Evolutionary conservation across 2,329 filamentous ascomycete genomes (phyloP).

Genomic region (Aspergillus felis): DNA sequence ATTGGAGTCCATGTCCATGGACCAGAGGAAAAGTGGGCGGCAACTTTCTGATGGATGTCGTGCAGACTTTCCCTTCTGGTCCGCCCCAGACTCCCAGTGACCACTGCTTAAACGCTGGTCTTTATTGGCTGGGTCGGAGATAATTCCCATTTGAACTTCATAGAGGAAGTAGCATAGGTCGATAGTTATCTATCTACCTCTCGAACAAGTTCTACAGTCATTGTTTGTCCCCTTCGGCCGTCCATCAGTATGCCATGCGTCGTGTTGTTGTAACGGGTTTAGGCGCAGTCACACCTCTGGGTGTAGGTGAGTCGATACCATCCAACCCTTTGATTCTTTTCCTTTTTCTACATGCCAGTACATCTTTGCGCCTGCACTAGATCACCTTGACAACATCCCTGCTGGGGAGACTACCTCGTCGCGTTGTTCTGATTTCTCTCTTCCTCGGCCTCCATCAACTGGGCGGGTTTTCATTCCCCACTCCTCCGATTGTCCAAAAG

Average conservation of each 20-base stretch:
- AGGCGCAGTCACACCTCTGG: slow-evolving; percentile 77
- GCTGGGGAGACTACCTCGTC: not conserved
- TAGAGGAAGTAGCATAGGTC: not conserved
- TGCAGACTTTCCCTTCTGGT: slow-evolving; percentile 39
- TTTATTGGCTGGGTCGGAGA: not conserved
- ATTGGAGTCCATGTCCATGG: not conserved
- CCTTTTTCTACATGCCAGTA: not conserved
- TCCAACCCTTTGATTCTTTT: slow-evolving; percentile 1
- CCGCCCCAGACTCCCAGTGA: not conserved
- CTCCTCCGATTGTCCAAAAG: slow-evolving; percentile 18
- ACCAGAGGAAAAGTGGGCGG: not conserved
- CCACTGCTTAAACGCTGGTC: not conserved
- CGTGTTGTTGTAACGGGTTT: slow-evolving; percentile 82
- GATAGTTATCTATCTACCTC: not conserved
- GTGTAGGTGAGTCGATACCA: slow-evolving; percentile 55
- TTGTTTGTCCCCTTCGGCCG: not conserved
- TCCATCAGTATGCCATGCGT: slow-evolving; percentile 34
- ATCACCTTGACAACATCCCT: not conserved
- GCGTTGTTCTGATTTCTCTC: not conserved
- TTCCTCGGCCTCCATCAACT: slow-evolving; percentile 1
- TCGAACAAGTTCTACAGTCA: not conserved
- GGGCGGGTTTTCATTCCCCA: slow-evolving; percentile 6
- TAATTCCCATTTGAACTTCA: not conserved
- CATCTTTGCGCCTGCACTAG: not conserved
- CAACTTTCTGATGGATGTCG: slow-evolving; percentile 18